Percentiles rank a stretch among this genome's conserved stretches.
phyloP scores from a whole-genome alignment of 1,284 basidiomycete species.

The Heterobasidion occidentale region DNA sequence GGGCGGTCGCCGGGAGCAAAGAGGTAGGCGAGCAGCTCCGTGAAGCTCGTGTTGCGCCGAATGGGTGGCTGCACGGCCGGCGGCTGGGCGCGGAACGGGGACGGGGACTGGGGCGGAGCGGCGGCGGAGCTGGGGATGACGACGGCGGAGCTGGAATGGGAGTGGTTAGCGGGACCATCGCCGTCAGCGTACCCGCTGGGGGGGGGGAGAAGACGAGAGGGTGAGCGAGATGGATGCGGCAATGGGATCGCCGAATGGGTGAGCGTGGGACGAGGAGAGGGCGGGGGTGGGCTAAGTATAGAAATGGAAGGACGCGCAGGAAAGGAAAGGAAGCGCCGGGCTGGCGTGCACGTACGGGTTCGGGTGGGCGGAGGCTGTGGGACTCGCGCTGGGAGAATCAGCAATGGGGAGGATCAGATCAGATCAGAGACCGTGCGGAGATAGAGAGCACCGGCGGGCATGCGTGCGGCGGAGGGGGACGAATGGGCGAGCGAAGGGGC shows the following conservation, averaged over 20 bases:
- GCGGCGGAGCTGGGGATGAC: not conserved
- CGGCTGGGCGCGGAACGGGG: conserved; percentile 19
- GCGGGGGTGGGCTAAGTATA: not conserved
- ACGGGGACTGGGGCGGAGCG: not conserved
- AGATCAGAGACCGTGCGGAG: too few species aligned
- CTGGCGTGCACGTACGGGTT: too few species aligned
- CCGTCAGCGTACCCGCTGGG: too few species aligned
- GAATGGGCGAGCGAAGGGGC: not conserved
- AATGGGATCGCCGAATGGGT: too few species aligned
- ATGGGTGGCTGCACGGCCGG: conserved; percentile 35
- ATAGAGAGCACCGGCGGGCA: not conserved
- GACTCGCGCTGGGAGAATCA: too few species aligned
- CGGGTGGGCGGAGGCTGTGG: too few species aligned
- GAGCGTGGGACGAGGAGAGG: too few species aligned
- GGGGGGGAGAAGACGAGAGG: too few species aligned
- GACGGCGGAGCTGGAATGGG: not conserved
- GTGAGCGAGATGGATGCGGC: too few species aligned
- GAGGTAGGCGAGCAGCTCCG: conserved; percentile 58
- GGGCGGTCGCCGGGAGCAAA: conserved; percentile 63
- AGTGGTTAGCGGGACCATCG: not conserved
- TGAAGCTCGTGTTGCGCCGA: conserved; percentile 47
- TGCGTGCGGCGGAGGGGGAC: not conserved
- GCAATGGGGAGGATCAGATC: too few species aligned
- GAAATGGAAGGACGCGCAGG: too few species aligned
- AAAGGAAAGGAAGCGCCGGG: too few species aligned